These are phyloP conservation scores for Ceratocystis albifundus DNA, from an alignment of 2,329 filamentous ascomycete genomes.

Conservation along the genomic window DNA sequence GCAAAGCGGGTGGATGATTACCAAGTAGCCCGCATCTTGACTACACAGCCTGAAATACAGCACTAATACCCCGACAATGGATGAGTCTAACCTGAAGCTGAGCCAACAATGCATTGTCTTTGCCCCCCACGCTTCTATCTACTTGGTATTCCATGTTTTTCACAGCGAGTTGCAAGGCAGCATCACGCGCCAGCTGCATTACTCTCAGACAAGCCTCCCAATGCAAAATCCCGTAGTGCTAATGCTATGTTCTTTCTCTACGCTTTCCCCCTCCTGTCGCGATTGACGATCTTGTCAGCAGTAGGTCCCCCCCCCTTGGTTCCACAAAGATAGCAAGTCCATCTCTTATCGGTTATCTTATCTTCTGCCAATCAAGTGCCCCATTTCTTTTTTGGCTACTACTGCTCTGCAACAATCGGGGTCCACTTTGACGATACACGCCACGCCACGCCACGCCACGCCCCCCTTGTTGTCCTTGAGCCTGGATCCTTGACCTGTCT, in stretches of 20 bases:
- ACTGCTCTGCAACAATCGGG: too few species aligned
- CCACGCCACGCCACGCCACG: not conserved
- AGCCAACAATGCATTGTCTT: conserved; percentile 5
- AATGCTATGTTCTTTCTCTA: not conserved
- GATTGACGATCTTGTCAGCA: not conserved
- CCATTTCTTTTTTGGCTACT: not conserved
- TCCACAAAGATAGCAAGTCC: not conserved
- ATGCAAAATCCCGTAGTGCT: too few species aligned
- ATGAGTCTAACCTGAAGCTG: not conserved
- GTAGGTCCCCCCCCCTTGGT: not conserved
- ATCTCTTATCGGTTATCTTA: not conserved
- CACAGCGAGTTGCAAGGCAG: too few species aligned
- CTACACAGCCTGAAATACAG: too few species aligned
- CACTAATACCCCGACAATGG: not conserved
- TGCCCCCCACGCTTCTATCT: not conserved
- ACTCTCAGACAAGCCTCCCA: too few species aligned
- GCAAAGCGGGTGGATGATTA: too few species aligned
- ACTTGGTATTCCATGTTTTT: too few species aligned
- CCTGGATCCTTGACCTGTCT: too few species aligned
- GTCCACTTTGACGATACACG: not conserved
- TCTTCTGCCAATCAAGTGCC: not conserved
- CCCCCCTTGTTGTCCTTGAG: not conserved
- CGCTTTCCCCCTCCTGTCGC: not conserved
- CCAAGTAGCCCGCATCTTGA: too few species aligned
- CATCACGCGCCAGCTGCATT: too few species aligned